Percentiles rank a stretch among this genome's conserved stretches.
Conservation (phyloP, 345 rosid species). For the Lenwebbia sp. region DNA sequence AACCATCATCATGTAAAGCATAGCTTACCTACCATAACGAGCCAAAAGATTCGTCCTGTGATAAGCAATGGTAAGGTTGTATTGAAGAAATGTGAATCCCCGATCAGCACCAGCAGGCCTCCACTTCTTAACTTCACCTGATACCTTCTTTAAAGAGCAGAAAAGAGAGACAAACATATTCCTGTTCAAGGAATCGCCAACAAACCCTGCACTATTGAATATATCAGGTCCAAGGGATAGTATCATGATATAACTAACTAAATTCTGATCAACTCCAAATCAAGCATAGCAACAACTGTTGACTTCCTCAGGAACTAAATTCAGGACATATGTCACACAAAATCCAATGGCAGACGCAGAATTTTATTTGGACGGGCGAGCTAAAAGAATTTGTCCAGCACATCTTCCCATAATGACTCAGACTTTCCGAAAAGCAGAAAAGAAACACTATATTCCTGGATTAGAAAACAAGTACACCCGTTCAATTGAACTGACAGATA, state of each 20-base stretch:
- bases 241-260: neutral
- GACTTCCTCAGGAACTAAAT: neutral
- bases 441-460: too few species aligned
- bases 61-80: slow-evolving; percentile 83
- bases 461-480: too few species aligned
- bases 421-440: too few species aligned
- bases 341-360: neutral
- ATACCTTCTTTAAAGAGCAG: slow-evolving; percentile 55
- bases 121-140: slow-evolving; percentile 75
- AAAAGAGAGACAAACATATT: slow-evolving; percentile 90
- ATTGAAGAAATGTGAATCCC: slow-evolving; percentile 68
- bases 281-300: neutral
- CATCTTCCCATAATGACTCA: too few species aligned
- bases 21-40: slow-evolving; percentile 92
- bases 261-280: neutral
- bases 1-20: neutral
- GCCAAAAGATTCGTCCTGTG: slow-evolving; percentile 91
- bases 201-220: slow-evolving; percentile 71
- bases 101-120: slow-evolving; percentile 91
- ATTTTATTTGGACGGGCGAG: too few species aligned
- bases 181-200: slow-evolving; percentile 92
- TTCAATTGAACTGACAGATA: too few species aligned
- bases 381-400: too few species aligned
- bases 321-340: neutral
- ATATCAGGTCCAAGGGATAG: slow-evolving; percentile 7